Evolutionary conservation across 2,329 filamentous ascomycete genomes (phyloP).

Genomic region (Akanthomyces lecanii): DNA sequence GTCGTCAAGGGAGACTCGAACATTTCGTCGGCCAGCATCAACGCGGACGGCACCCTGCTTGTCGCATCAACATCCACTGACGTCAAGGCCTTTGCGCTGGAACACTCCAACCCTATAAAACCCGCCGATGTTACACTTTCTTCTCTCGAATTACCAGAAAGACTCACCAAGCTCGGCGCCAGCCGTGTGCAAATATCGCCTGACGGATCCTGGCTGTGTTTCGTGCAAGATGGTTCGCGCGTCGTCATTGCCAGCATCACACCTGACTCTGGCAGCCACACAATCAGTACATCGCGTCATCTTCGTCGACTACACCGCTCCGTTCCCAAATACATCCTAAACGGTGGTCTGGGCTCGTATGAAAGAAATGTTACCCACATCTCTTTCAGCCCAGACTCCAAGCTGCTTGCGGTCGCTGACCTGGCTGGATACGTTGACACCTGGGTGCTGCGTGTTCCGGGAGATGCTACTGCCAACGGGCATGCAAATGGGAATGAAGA

Average conservation of each 20-base stretch:
- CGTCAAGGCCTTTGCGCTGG: slow-evolving; percentile 73
- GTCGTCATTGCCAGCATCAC: slow-evolving; percentile 43
- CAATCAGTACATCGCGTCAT: slow-evolving; percentile 39
- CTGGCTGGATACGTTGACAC: slow-evolving; percentile 82
- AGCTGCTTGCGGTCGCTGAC: slow-evolving; percentile 73
- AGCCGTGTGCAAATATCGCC: slow-evolving; percentile 66
- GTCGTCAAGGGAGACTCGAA: slow-evolving; percentile 71
- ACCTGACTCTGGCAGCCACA: slow-evolving; percentile 19
- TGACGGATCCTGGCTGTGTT: slow-evolving; percentile 64
- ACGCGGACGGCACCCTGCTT: slow-evolving; percentile 65
- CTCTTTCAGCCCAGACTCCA: slow-evolving; percentile 76
- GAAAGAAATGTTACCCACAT: slow-evolving; percentile 69
- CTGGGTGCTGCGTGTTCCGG: slow-evolving; percentile 63
- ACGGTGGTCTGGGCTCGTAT: slow-evolving; percentile 70
- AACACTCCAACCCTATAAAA: slow-evolving; percentile 45
- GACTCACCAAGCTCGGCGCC: slow-evolving; percentile 59
- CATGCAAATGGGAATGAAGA: slow-evolving; percentile 29
- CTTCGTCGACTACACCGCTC: slow-evolving; percentile 51
- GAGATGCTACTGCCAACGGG: slow-evolving; percentile 27
- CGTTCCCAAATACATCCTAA: slow-evolving; percentile 49
- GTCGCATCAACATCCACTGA: slow-evolving; percentile 70
- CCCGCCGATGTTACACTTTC: slow-evolving; percentile 63
- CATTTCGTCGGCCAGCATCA: slow-evolving; percentile 72
- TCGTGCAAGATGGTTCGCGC: slow-evolving; percentile 58
- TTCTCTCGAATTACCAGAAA: slow-evolving; percentile 61